phyloP scores from a whole-genome alignment of 139 green algal species.

The Picochlorum sp. region DNA sequence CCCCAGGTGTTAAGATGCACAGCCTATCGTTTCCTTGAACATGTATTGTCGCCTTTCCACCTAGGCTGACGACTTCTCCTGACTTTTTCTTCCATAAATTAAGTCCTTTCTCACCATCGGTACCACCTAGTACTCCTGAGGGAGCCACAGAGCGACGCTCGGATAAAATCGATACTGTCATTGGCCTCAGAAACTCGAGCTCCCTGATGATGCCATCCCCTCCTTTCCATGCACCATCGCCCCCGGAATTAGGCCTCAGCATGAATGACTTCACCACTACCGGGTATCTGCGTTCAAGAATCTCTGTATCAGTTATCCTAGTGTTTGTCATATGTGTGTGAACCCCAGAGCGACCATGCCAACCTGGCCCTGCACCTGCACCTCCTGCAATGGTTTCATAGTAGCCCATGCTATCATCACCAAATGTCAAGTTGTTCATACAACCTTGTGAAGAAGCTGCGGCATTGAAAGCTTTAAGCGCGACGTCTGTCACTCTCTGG shows the following conservation, averaged over 20 bases:
- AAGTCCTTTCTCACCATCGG: slow-evolving; percentile 34
- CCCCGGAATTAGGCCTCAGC: slow-evolving; percentile 69
- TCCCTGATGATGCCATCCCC: slow-evolving; percentile 84
- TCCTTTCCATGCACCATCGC: slow-evolving; percentile 56
- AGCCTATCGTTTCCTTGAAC: slow-evolving; percentile 39
- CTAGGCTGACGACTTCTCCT: slow-evolving; percentile 55
- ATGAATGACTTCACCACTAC: slow-evolving; percentile 78
- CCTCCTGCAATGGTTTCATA: slow-evolving; percentile 97
- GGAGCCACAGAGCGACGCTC: slow-evolving; percentile 66
- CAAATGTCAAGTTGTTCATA: slow-evolving; percentile 99
- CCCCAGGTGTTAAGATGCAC: slow-evolving; percentile 60
- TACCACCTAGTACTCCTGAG: slow-evolving; percentile 72
- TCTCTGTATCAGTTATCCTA: slow-evolving; percentile 90
- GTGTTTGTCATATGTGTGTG: slow-evolving; percentile 99
- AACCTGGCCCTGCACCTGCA: slow-evolving; percentile 77
- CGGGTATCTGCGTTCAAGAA: slow-evolving; percentile 83
- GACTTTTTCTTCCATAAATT: slow-evolving; percentile 56
- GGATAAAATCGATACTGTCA: slow-evolving; percentile 76
- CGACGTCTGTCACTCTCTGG: slow-evolving; percentile 92
- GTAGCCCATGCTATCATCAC: slow-evolving; percentile 80
- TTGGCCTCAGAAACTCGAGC: slow-evolving; percentile 76
- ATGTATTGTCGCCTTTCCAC: slow-evolving; percentile 61
- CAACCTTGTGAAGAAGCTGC: slow-evolving; percentile 81
- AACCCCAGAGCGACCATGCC: slow-evolving; percentile 78
- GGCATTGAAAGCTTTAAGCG: slow-evolving; percentile 83